Base-by-base conservation (phyloP, 805 yeast genomes). In the Starmerella sirachaensis region DNA sequence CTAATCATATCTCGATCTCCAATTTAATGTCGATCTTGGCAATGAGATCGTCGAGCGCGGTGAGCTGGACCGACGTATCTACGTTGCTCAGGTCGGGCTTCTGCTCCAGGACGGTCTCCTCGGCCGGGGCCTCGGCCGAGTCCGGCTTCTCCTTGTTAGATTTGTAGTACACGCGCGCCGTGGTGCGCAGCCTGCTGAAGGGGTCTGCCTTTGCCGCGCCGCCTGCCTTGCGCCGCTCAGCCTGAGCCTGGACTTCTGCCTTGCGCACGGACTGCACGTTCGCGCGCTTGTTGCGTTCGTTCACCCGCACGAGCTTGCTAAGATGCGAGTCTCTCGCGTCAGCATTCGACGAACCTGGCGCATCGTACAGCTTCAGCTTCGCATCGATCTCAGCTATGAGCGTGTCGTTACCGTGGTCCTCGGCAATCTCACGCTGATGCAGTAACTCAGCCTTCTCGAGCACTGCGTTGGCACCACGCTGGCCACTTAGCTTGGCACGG, bases 101-200 rank as follows among this genome's bases (percentile, higher is more conserved):
- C 18, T 14, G 31, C 25, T 36, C 33, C 27, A 38, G 28, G n/a
- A 30, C 30, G 5, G 32, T 23, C 11, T 32, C 40, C 22, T 26
- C 32, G 17, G 34, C 25, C 25, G 27, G 26, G 21, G 35, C 12
- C 17, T 34, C 40, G 19, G 37, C 44, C 4, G 36, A 36, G 23
- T 36, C 41, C 10, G 31, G 29, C 11, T 37, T 35, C 35, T 42
- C 37, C 22, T 44, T 70, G 32, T 66, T 64, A 36, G 60, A 45
- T 37, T 52, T 53, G 41, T 85, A 84, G 59, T 83, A 88, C 43
- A 83, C 74, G 52, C 82, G 73, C 1, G 96, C 82, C 44, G 76
- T 79, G 1, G 97, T 88, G 56, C 82, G 78, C 54, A 91, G 70
- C 57, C 97, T 75, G 48, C 80, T 74, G 60, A 91, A 91, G 17